Percentiles rank a stretch among this genome's conserved stretches.
Conservation (phyloP, 305 asterid species). For the Rubia balearica region DNA sequence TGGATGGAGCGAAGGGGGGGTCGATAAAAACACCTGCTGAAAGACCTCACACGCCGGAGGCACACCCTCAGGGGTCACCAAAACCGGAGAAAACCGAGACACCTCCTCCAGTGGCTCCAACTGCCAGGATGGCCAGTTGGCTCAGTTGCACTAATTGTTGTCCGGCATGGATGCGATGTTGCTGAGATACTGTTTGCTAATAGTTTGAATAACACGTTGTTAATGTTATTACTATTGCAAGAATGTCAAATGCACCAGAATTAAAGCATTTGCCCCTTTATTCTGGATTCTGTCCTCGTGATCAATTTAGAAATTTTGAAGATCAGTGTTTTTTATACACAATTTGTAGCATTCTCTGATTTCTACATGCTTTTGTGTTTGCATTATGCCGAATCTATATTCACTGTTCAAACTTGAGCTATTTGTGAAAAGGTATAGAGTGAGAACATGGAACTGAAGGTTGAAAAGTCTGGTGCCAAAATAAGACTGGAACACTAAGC, state of each 20-base stretch:
- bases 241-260: not conserved
- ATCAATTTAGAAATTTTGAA: not conserved
- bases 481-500: not conserved
- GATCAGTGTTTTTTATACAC: too few species aligned
- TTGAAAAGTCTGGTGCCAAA: not conserved
- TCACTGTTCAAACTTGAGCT: not conserved
- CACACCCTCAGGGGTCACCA: conserved; percentile 7
- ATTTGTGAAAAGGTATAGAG: not conserved
- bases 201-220: not conserved
- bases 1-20: conserved; percentile 29
- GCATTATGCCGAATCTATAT: not conserved
- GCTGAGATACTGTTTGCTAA: conserved; percentile 27
- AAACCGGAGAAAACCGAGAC: conserved; percentile 14
- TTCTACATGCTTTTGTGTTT: not conserved
- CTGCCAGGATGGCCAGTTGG: conserved; percentile 30
- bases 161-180: conserved; percentile 49
- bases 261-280: conserved; percentile 10
- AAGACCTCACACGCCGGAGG: conserved; percentile 29
- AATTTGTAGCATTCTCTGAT: not conserved
- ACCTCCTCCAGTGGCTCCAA: conserved; percentile 25
- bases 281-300: not conserved
- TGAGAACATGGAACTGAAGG: not conserved
- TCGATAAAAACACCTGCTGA: conserved; percentile 35
- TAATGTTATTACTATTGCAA: conserved; percentile 2
- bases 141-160: conserved; percentile 48